phyloP scores from a whole-genome alignment of 176 grass and related monocot genomes.

The Urochloa ruziziensis region DNA sequence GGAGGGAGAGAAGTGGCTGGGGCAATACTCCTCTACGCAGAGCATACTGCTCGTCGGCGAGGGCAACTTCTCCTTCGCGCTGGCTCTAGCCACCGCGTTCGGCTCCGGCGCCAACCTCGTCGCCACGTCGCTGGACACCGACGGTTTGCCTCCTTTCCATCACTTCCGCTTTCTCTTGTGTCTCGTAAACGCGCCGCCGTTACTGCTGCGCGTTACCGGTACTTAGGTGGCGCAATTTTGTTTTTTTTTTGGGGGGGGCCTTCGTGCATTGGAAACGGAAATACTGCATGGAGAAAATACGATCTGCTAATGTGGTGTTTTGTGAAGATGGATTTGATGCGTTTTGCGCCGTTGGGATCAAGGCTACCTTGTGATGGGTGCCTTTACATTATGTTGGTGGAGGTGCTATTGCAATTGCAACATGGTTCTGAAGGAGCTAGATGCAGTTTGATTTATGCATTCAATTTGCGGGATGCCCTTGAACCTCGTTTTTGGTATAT shows the following conservation, averaged over 20 bases:
- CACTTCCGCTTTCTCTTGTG: not conserved
- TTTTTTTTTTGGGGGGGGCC: not conserved
- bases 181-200: not conserved
- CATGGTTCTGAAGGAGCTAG: not conserved
- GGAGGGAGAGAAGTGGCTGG: constrained; percentile 34
- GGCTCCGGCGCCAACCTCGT: constrained; percentile 57
- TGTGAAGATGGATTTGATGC: not conserved
- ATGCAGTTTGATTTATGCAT: not conserved
- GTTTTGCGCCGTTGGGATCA: not conserved
- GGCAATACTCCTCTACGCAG: constrained; percentile 40
- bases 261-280: not conserved
- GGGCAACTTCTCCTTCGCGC: constrained; percentile 60
- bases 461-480: not conserved
- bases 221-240: not conserved
- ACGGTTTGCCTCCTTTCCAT: constrained; percentile 24
- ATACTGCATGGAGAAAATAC: not conserved
- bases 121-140: constrained; percentile 52
- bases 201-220: not conserved
- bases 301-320: not conserved
- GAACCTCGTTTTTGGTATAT: not conserved
- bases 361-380: not conserved
- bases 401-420: not conserved
- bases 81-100: constrained; percentile 52
- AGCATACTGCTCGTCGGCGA: constrained; percentile 57
- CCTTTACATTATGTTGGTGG: not conserved